Evolutionary conservation across 1,284 basidiomycete species (phyloP), one percentile per base, ranked within the genome.

Genomic region (Lentinus polychrous): DNA sequence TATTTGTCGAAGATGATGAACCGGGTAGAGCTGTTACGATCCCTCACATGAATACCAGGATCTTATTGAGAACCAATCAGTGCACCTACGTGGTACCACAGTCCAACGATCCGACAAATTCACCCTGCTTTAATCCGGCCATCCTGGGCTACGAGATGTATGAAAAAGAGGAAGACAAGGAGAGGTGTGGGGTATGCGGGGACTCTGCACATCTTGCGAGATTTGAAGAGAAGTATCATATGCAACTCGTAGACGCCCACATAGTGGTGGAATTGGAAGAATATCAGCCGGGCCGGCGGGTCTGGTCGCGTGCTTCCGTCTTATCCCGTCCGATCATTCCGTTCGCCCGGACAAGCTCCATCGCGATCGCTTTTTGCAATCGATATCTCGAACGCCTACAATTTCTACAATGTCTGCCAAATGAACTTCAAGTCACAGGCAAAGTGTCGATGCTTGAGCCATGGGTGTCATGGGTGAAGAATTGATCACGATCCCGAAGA

Each of bases 1-100:
- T 86, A 73, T 62, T 87, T 75, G 74, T 99, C 86, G 65, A 97
- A 97, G 54, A 97, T 71, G 62, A 98, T 94, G 69, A 96, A 97
- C 42, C 94, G 85, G 17, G 93, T 91, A 12, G 93, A 95, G 17
- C 92, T 95, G 24, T 23, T 17, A n/a, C 34, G 12, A 11, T 35
- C 18, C 8, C n/a, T 60, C 20, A 4, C 4, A 20, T 43, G 32
- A 31, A 48, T 32, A 50, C 39, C 31, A 17, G 33, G 10, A 8
- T 8, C 2, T 12, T 31, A 20, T 5, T 12, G 14, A n/a, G 10
- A 43, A 48, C 46, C 40, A 23, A 41, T 39, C 17, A 31, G 27
- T 46, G 11, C 40, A 73, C 86, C 65, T 60, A 93, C 90, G 92
- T 95, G 36, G 92, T 95, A 45, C 92, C 92, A 60, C 92, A 94